Percentiles rank a stretch among this genome's conserved stretches.
Evolutionary conservation across 805 yeast species (phyloP).

Genomic region (Lipomyces yamanashiensis): DNA sequence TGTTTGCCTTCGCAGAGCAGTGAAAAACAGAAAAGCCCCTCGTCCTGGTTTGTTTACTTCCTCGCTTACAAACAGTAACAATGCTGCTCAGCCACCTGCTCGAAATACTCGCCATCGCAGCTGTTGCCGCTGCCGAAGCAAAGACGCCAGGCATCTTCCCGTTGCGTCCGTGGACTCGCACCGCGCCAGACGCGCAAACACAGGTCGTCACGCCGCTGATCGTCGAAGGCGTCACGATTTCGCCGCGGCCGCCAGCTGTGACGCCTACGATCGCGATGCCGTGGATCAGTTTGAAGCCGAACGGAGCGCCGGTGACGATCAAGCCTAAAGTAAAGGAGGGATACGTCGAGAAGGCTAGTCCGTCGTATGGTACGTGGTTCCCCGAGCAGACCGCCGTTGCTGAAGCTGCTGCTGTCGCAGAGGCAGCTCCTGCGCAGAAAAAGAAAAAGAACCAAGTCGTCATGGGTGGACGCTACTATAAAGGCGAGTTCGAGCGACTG

Average conservation of each 20-base stretch:
- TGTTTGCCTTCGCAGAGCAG: no score
- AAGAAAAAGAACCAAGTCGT: constrained; percentile 3
- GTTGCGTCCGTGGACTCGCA: constrained; percentile 37
- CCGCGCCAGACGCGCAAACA: constrained; percentile 38
- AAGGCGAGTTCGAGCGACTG: constrained; percentile 51
- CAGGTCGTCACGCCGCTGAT: constrained; percentile 71
- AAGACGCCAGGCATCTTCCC: constrained; percentile 33
- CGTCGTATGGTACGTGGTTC: constrained; percentile 78
- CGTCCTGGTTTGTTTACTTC: background rate
- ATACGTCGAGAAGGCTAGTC: constrained; percentile 62
- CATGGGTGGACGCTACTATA: constrained; percentile 22
- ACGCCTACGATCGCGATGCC: constrained; percentile 64
- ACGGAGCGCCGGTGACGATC: constrained; percentile 80
- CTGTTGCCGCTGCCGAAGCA: constrained; percentile 31
- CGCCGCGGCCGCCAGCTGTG: constrained; percentile 53
- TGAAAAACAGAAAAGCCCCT: background rate
- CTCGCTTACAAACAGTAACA: background rate
- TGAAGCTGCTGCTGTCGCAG: background rate
- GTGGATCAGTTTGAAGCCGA: constrained; percentile 78
- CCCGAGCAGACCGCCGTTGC: constrained; percentile 52
- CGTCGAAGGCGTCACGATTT: constrained; percentile 65
- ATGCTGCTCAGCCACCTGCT: constrained; percentile 9
- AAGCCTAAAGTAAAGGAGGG: constrained; percentile 79
- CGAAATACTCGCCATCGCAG: constrained; percentile 10
- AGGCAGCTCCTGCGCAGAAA: background rate